A percentile compares a stretch with the other conserved stretches of the same genome.
These are phyloP conservation scores for Corrigiola litoralis DNA, from an alignment of 179 eudicot species.

Conservation along the genomic window DNA sequence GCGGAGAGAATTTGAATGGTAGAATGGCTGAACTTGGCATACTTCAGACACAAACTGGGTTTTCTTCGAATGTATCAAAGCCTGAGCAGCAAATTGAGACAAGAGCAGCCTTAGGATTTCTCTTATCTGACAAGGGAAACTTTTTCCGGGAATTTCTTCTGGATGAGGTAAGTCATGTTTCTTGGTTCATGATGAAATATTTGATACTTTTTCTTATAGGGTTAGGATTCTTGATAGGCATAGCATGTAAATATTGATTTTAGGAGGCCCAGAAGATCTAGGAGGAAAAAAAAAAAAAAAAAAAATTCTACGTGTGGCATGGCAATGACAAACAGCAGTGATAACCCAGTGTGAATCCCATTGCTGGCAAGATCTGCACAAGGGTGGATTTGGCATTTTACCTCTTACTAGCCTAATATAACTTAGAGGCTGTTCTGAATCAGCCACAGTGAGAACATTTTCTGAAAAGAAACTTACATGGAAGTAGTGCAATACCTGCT, in stretches of 20 bases:
- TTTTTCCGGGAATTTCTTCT: slow-evolving; percentile 93
- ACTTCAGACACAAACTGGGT: slow-evolving; percentile 48
- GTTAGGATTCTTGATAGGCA: neutral
- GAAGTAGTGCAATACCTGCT: too few relatives aligned
- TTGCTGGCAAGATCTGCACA: too few relatives aligned
- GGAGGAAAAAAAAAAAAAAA: too few relatives aligned
- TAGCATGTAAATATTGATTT: too few relatives aligned
- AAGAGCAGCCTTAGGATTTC: slow-evolving; percentile 82
- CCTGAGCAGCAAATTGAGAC: slow-evolving; percentile 64
- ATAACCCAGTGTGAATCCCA: too few relatives aligned
- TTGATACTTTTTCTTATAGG: neutral
- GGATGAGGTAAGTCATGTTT: slow-evolving; percentile 63
- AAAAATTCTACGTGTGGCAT: too few relatives aligned
- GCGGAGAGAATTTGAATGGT: slow-evolving; percentile 80
- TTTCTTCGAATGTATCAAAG: slow-evolving; percentile 35
- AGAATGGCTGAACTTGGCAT: slow-evolving; percentile 95
- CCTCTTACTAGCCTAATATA: too few relatives aligned
- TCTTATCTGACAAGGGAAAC: slow-evolving; percentile 84
- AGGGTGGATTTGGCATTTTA: too few relatives aligned
- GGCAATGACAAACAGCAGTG: too few relatives aligned
- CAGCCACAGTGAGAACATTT: too few relatives aligned
- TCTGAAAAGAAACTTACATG: too few relatives aligned
- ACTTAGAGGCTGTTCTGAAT: too few relatives aligned
- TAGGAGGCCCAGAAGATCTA: neutral
- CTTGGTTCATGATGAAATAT: neutral